Evolutionary conservation across 768 basidiomycete genomes (phyloP).

Genomic region (Pulveroboletus frians): DNA sequence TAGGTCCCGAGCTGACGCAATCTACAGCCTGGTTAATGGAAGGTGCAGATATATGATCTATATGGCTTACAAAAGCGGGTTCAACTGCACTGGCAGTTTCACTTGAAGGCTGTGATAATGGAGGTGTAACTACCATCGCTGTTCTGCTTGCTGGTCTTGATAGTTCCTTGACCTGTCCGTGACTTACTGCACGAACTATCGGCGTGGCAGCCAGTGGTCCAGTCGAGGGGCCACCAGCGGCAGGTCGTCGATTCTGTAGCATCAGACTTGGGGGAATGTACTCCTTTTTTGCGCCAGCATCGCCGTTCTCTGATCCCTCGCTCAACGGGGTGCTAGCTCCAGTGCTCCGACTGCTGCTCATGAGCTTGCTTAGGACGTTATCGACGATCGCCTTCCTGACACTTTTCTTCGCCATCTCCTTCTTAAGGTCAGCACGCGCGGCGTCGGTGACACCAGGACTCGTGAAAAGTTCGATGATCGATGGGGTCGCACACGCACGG

Average conservation of each 20-base stretch:
- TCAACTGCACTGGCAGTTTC: conserved; percentile 47
- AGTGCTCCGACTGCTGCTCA: conserved; percentile 39
- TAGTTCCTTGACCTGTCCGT: conserved; percentile 43
- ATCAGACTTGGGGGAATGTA: conserved; percentile 75
- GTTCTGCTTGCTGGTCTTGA: conserved; percentile 60
- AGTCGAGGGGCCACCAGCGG: conserved; percentile 28
- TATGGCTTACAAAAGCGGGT: conserved; percentile 60
- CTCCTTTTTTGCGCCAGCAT: conserved; percentile 38
- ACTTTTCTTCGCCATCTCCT: conserved; percentile 78
- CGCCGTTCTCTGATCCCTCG: conserved; percentile 56
- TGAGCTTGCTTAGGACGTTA: conserved; percentile 62
- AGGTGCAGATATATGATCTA: background rate
- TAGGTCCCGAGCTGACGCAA: conserved; percentile 81
- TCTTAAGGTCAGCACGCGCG: conserved; percentile 91
- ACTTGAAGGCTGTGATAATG: conserved; percentile 37
- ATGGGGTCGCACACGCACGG: conserved; percentile 76
- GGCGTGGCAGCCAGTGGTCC: conserved; percentile 24
- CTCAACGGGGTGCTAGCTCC: conserved; percentile 43
- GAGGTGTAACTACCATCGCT: conserved; percentile 39
- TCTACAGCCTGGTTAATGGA: conserved; percentile 36
- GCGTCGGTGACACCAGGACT: conserved; percentile 77
- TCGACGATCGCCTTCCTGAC: conserved; percentile 88
- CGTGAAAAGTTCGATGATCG: conserved; percentile 81
- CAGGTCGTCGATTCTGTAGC: conserved; percentile 48
- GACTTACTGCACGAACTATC: conserved; percentile 44